Percentiles rank a stretch among this genome's conserved stretches.
These are phyloP conservation scores for Parietaria judaica DNA, from an alignment of 306 rosid genomes.

Conservation along the genomic window DNA sequence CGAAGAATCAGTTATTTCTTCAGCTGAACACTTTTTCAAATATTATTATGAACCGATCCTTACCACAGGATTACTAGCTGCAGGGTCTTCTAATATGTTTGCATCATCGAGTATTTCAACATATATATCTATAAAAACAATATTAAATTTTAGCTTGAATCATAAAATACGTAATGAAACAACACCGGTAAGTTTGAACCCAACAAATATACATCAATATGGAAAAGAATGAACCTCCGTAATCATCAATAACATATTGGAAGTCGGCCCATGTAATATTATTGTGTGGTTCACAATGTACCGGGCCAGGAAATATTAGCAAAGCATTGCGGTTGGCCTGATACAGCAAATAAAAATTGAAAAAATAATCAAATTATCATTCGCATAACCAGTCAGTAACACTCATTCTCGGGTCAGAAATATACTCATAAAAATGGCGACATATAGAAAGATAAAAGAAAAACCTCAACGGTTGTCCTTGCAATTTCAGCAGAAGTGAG, in stretches of 20 bases:
- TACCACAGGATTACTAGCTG: conserved; percentile 77
- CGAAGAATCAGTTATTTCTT: no score
- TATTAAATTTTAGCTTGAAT: conserved; percentile 1
- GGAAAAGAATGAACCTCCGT: conserved; percentile 51
- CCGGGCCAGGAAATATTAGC: conserved; percentile 76
- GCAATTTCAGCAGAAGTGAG: conserved; percentile 81
- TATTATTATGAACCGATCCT: conserved; percentile 20
- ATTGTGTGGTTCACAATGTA: conserved; percentile 90
- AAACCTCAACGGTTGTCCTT: conserved; percentile 73
- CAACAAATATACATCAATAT: neutral
- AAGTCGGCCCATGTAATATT: conserved; percentile 69
- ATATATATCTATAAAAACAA: conserved; percentile 51
- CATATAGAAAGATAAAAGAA: conserved; percentile 1
- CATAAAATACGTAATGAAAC: neutral
- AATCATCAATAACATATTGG: conserved; percentile 61
- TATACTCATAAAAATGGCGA: conserved; percentile 5
- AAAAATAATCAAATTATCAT: neutral
- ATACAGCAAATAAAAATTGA: neutral
- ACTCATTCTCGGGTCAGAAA: conserved; percentile 12
- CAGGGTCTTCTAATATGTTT: conserved; percentile 73
- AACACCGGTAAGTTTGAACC: neutral
- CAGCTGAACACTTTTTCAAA: no score
- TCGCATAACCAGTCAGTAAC: conserved; percentile 6
- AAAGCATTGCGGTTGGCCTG: conserved; percentile 66
- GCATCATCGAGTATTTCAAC: conserved; percentile 60